Evolutionary conservation across 768 basidiomycete species (phyloP).

Genomic region (Suillus subaureus): DNA sequence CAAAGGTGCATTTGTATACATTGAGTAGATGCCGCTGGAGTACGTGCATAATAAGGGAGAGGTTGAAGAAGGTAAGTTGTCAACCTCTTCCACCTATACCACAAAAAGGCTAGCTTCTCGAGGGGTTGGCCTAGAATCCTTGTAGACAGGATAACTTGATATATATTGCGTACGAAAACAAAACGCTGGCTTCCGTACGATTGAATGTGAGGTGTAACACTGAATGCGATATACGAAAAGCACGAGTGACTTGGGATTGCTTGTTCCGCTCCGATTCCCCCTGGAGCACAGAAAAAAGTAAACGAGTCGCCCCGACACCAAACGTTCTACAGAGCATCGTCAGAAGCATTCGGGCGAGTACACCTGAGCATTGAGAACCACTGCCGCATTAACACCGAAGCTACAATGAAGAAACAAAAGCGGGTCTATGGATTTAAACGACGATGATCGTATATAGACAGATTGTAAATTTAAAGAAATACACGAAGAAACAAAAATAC

Average conservation of each 20-base stretch:
- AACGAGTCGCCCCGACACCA: not conserved
- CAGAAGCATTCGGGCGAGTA: not conserved
- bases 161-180: not conserved
- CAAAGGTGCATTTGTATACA: not conserved
- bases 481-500: slow-evolving; percentile 1
- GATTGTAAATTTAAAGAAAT: not conserved
- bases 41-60: not conserved
- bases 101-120: not conserved
- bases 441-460: not conserved
- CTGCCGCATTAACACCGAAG: not conserved
- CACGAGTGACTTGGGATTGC: not conserved
- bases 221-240: not conserved
- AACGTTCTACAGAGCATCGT: not conserved
- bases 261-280: not conserved
- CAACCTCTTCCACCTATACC: not conserved
- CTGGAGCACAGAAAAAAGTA: not conserved
- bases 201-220: not conserved
- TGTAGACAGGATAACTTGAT: not conserved
- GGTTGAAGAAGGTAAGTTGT: not conserved
- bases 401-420: not conserved
- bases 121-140: not conserved
- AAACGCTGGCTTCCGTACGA: not conserved
- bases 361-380: not conserved
- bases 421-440: not conserved
- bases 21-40: not conserved